A percentile compares a stretch with the other conserved stretches of the same genome.
phyloP scores from a whole-genome alignment of 164 flowering plant genomes.

The Buxus sempervirens region DNA sequence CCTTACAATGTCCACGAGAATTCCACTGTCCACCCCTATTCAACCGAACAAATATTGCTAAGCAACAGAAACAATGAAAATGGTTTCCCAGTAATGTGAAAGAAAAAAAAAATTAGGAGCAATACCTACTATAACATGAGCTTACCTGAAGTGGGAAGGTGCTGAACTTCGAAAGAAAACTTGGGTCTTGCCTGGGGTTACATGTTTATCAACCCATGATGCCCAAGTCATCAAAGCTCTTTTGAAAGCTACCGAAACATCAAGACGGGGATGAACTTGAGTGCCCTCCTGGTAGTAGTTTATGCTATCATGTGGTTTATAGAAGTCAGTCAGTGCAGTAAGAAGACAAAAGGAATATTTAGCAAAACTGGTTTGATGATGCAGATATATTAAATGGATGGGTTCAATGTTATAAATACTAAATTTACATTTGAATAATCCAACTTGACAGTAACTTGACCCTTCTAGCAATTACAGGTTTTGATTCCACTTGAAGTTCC shows the following conservation, averaged over 20 bases:
- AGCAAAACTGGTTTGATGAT: too few relatives aligned
- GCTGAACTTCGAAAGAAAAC: constrained; percentile 87
- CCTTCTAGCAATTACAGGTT: not conserved
- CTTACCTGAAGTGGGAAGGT: constrained; percentile 89
- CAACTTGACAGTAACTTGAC: not conserved
- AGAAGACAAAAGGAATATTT: not conserved
- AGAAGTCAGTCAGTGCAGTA: constrained; percentile 1
- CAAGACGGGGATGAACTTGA: constrained; percentile 66
- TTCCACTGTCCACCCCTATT: constrained; percentile 91
- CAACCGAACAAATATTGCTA: constrained; percentile 5
- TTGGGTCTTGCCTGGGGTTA: constrained; percentile 54
- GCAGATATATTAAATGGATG: too few relatives aligned
- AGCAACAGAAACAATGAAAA: not conserved
- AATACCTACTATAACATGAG: not conserved
- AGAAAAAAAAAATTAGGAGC: too few relatives aligned
- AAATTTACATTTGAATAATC: too few relatives aligned
- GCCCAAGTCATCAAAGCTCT: constrained; percentile 88
- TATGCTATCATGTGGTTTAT: constrained; percentile 37
- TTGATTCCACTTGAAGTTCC: not conserved
- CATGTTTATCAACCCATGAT: constrained; percentile 75
- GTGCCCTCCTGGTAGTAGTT: constrained; percentile 82
- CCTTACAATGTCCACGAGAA: constrained; percentile 80
- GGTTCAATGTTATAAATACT: too few relatives aligned
- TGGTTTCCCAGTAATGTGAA: not conserved
- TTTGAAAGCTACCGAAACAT: constrained; percentile 65